Conservation (phyloP, 306 rosid genomes). For the Rosa rugosa region DNA sequence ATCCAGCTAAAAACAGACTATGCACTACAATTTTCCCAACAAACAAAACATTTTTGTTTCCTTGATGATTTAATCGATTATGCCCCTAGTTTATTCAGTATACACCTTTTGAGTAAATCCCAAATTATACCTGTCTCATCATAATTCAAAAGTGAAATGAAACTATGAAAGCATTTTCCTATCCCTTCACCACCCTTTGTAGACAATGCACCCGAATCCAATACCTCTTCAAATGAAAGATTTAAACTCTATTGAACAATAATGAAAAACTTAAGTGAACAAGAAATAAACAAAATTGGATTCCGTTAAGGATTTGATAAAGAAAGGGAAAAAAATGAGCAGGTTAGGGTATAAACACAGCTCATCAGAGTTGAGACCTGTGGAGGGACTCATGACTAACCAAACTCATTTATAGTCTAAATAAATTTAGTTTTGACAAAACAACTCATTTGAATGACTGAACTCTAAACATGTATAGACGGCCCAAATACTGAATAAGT, state of each 20-base stretch:
- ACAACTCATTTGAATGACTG: not conserved
- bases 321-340: not conserved
- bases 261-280: not conserved
- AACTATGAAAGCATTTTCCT: not conserved
- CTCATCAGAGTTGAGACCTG: not conserved
- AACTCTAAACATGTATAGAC: not conserved
- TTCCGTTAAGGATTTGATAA: not conserved
- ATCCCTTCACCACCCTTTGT: not conserved
- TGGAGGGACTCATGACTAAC: not conserved
- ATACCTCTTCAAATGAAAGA: not conserved
- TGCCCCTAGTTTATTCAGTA: not conserved
- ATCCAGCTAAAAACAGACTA: not conserved
- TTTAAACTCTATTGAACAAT: not conserved
- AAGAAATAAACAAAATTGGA: not conserved
- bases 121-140: not conserved
- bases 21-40: not conserved
- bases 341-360: not conserved
- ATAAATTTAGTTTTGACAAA: not conserved
- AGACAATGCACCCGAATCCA: not conserved
- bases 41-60: not conserved
- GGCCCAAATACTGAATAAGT: constrained; percentile 7
- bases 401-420: not conserved
- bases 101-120: not conserved
- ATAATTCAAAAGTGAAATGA: not conserved
- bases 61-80: not conserved